Evolutionary conservation across 1,284 basidiomycete species (phyloP), one percentile per base, ranked within the genome.

Genomic region (Wallemia hederae): DNA sequence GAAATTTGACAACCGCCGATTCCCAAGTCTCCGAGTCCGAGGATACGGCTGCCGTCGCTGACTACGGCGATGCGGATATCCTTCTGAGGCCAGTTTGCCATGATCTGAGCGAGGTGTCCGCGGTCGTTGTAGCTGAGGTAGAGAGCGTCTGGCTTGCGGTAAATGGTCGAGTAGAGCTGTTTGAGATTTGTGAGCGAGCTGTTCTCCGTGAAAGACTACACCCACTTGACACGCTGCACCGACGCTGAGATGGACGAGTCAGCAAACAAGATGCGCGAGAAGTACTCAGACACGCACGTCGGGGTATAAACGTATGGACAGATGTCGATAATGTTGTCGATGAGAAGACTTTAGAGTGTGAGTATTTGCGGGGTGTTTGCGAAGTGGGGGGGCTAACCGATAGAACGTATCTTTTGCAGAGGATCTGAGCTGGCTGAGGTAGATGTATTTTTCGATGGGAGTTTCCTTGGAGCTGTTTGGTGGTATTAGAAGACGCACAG

Each of bases 251-350:
- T 2, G 65, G 66, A 3, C 26, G 22, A 17, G 24, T 11, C 17
- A 24, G n/a, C 19, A 24, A 27, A n/a, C n/a, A 60, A 68, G 66
- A 55, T 33, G 33, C 24, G 11, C 26, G 19, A 5, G 56, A 60
- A 27, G 24, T n/a, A 29, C 22, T n/a, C n/a, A n/a, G 24, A 56
- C 29, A 55, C 28, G 1, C 19, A 24, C 49, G 80, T 81, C 0
- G 90, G 90, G 0, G 91, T 94, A 72, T 94, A 94, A 63, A 91
- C 87, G 64, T 91, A 74, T 55, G 88, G 82, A 24, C 85, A 83
- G 64, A 85, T 75, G 70, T 85, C 82, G 71, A 75, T 63, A 22
- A 66, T 34, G 34, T 62, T 33, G 31, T 61, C 59, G 27, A 22
- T 66, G 61, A 60, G 29, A 27, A 27, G 28, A n/a, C 2, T 14